Evolutionary conservation across 148 eudicot genomes (phyloP), one percentile per base, ranked within the genome.

Genomic region (Vaccinium myrtillus): DNA sequence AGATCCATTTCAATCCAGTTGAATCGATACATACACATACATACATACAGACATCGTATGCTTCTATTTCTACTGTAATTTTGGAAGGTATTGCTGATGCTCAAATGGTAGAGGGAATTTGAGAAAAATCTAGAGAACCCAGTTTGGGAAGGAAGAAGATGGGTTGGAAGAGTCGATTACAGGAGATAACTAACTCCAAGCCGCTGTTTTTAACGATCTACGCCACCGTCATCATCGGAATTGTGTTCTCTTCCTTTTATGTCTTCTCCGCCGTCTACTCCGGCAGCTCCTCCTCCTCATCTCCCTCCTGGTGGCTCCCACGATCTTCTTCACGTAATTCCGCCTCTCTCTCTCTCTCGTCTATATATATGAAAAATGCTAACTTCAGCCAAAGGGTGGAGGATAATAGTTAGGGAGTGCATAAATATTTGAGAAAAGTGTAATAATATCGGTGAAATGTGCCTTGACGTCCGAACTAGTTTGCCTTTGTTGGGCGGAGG

Each of bases 221-320:
- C 83, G 95, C 89, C 43, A 88, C 94, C 14, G 91, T 94, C 27
- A 51, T 96, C 19, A 19, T 90, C 55, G 99, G 98, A 74, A 87
- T 94, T 6, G 13, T 96, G 14, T 73, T 93, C 65, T 93, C 99
- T 9, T 90, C 92, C 12, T 53, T 93, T 50, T 94, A 92, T 78
- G 97, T 96, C 15, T 92, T 94, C 82, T 96, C 99, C 83, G 93
- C 98, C 10, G 77, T 94, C 53, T 92, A 90, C 87, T 90, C 94
- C 30, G 70, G 93, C 49, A 84, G 81, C 79, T 8, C 74, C 43
- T 50, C 86, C n/a, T 70, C 86, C 12, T 9, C 48, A 39, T 78
- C 86, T n/a, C 27, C 88, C 67, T 82, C 92, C 53, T 69, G 83
- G 83, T 69, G 83, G 86, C 49, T 82, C 79, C 82, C 88, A 10